A percentile compares a stretch with the other conserved stretches of the same genome.
These are phyloP conservation scores for Triangularia verruculosa DNA, from an alignment of 2,329 filamentous ascomycete species.

Conservation along the genomic window DNA sequence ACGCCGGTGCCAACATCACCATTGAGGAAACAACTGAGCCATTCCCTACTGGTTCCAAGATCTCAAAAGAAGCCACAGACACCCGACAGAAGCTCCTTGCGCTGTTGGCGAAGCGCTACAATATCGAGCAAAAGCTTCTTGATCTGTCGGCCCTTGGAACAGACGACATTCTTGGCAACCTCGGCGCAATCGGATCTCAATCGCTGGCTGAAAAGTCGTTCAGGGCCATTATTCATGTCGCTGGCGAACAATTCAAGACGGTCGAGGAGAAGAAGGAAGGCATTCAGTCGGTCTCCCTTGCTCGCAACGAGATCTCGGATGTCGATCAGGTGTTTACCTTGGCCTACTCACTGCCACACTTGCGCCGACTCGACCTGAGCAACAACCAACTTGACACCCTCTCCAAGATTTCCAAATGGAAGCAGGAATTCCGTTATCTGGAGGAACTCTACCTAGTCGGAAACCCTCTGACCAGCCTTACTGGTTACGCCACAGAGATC, in stretches of 20 bases:
- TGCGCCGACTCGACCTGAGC: conserved; percentile 86
- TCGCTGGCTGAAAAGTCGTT: conserved; percentile 83
- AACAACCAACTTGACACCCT: conserved; percentile 73
- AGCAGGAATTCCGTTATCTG: conserved; percentile 71
- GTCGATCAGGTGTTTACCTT: conserved; percentile 71
- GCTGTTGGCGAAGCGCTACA: conserved; percentile 74
- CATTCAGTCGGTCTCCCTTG: conserved; percentile 77
- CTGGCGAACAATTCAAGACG: conserved; percentile 72
- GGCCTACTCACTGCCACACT: conserved; percentile 74
- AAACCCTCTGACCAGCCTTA: conserved; percentile 67
- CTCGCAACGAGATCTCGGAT: conserved; percentile 73
- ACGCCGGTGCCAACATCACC: conserved; percentile 62
- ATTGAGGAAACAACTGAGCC: conserved; percentile 47
- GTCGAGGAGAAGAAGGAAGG: conserved; percentile 70
- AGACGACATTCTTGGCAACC: conserved; percentile 67
- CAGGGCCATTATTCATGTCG: conserved; percentile 84
- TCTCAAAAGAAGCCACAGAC: conserved; percentile 54
- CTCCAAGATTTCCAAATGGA: conserved; percentile 70
- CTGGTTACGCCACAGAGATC: conserved; percentile 65
- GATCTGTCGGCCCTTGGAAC: conserved; percentile 75
- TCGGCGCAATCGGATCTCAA: conserved; percentile 72
- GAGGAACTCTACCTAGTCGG: conserved; percentile 76
- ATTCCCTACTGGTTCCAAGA: conserved; percentile 39
- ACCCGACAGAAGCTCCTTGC: conserved; percentile 66
- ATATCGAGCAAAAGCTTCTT: conserved; percentile 68